These are phyloP conservation scores for Rutidosis leptorrhynchoides DNA, from an alignment of 129 eudicot species.

Conservation along the genomic window DNA sequence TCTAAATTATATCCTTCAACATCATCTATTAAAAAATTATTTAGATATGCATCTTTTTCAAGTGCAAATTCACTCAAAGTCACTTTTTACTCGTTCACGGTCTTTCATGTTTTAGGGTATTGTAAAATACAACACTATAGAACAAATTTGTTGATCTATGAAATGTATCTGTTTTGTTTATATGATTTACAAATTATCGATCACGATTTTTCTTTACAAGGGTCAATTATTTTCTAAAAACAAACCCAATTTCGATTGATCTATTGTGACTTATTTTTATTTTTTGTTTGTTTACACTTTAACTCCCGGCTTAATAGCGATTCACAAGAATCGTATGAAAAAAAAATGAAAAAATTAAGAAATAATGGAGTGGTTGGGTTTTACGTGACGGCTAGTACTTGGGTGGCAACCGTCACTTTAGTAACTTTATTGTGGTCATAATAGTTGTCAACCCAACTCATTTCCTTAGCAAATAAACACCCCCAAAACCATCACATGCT, in stretches of 20 bases:
- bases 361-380: conserved; percentile 30
- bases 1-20: too few species aligned
- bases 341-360: not conserved
- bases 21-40: too few species aligned
- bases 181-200: too few species aligned
- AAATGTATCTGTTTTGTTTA: too few species aligned
- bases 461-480: conserved; percentile 23
- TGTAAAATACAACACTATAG: too few species aligned
- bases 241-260: not conserved
- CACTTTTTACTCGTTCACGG: too few species aligned
- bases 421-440: conserved; percentile 30
- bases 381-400: conserved; percentile 38
- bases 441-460: conserved; percentile 42
- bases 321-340: conserved; percentile 18
- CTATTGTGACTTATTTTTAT: not conserved
- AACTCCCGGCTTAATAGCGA: not conserved
- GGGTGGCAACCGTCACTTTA: conserved; percentile 38
- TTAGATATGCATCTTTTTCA: too few species aligned
- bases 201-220: too few species aligned
- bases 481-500: conserved; percentile 22
- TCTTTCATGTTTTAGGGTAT: too few species aligned
- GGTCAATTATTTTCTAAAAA: not conserved
- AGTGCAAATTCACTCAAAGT: too few species aligned
- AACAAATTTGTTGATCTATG: too few species aligned
- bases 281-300: not conserved